Conservation (phyloP, 2,329 filamentous ascomycete genomes). For the Xylariales sp. region DNA sequence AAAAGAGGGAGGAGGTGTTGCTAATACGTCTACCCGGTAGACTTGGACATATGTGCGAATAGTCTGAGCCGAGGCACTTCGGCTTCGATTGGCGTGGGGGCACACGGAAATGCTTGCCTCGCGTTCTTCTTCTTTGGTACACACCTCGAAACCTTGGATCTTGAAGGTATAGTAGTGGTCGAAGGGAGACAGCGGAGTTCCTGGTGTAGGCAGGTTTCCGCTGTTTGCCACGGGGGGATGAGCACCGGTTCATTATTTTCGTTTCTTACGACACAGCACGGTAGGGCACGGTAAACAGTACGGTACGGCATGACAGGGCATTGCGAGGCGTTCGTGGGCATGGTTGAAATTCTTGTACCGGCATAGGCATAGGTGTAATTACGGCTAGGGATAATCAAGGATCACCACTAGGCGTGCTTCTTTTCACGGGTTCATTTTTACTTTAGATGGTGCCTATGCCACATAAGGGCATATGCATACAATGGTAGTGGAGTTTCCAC, state of each 20-base stretch:
- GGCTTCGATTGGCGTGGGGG: conserved; percentile 1
- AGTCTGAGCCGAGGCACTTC: conserved; percentile 9
- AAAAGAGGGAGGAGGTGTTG: conserved; percentile 47
- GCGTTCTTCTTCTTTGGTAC: neutral
- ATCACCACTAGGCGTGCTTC: conserved; percentile 23
- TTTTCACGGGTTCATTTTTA: neutral
- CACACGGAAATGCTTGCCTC: neutral
- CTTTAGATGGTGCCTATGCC: neutral
- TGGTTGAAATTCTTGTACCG: conserved; percentile 24
- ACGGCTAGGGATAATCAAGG: conserved; percentile 17
- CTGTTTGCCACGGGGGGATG: neutral
- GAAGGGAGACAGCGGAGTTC: neutral
- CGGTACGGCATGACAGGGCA: conserved; percentile 25
- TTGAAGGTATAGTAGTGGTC: neutral
- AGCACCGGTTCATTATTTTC: conserved; percentile 5
- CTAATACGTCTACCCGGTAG: conserved; percentile 13
- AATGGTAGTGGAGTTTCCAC: neutral
- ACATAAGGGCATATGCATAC: too few relatives aligned
- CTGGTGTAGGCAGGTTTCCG: neutral
- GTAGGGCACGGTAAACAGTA: neutral
- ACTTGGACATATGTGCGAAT: conserved; percentile 1
- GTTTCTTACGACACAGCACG: conserved; percentile 3
- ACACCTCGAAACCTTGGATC: neutral
- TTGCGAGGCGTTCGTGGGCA: conserved; percentile 35
- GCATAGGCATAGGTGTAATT: conserved; percentile 25